phyloP scores from a whole-genome alignment of 768 basidiomycete genomes.

The Leccinum barrowsii region DNA sequence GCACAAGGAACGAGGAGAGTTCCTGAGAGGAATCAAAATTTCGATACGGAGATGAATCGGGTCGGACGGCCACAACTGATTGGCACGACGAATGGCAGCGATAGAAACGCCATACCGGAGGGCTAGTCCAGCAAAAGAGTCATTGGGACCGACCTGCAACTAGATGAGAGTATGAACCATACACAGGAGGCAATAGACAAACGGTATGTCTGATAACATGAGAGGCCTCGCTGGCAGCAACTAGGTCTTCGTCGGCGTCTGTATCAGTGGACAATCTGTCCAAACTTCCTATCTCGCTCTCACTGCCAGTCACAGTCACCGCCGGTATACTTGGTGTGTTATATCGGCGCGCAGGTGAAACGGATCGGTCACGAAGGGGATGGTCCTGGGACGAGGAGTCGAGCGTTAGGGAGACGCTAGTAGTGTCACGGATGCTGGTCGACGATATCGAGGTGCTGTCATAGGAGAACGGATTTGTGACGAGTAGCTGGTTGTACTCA shows the following conservation, averaged over 20 bases:
- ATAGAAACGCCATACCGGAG: slow-evolving; percentile 86
- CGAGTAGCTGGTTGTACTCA: slow-evolving; percentile 23
- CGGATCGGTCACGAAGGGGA: slow-evolving; percentile 17
- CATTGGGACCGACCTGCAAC: slow-evolving; percentile 60
- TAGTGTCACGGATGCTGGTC: not conserved
- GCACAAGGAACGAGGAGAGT: slow-evolving; percentile 3
- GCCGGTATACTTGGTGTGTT: not conserved
- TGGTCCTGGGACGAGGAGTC: slow-evolving; percentile 6
- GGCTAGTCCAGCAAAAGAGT: slow-evolving; percentile 84
- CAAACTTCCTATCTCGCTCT: slow-evolving; percentile 1
- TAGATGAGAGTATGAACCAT: not conserved
- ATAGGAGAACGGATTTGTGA: slow-evolving; percentile 15
- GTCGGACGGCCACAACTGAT: slow-evolving; percentile 93
- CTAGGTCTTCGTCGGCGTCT: not conserved
- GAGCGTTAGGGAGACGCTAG: not conserved
- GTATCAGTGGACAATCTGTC: not conserved
- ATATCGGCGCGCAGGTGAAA: not conserved
- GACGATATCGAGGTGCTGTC: not conserved
- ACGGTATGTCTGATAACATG: slow-evolving; percentile 15
- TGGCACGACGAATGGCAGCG: slow-evolving; percentile 77
- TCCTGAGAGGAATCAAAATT: slow-evolving; percentile 64
- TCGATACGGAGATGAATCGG: slow-evolving; percentile 82
- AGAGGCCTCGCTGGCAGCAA: not conserved
- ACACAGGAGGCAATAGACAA: slow-evolving; percentile 2
- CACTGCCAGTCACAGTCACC: not conserved